Base-by-base conservation (phyloP, 2,329 filamentous ascomycete genomes). In the Apiospora hydei region DNA sequence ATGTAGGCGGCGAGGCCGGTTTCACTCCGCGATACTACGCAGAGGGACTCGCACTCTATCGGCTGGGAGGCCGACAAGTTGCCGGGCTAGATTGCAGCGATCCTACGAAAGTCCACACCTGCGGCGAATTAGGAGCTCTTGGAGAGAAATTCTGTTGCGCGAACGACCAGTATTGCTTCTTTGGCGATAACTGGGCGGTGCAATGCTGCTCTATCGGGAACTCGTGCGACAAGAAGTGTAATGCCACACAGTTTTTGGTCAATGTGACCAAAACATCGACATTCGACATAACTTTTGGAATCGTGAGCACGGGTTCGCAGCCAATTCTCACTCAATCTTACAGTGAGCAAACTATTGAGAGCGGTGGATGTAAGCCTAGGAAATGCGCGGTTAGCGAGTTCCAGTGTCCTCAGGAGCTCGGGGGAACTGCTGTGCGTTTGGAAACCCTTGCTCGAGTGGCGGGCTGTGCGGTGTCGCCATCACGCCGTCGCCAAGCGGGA, bases 391-490 rank as follows among this genome's bases (percentile, higher is more conserved):
- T 76, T 10, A 75, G 78, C 11, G 75, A 78, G 67, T 89, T 85
- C 75, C 81, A 81, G 34, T 90, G 88, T 75, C 80, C 85, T 24
- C 46, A 72, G 11, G 76, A 71, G 1, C 81, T 86, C 41, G 86
- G 88, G 71, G 84, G 24, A 82, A 83, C 69, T 90, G 88, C 80
- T 90, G 88, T 75, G 70, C 76, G 11, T 87, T 83, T 74, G 85
- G 83, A 53, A 80, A 78, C 24, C 77, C 81, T 14, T 90, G 88
- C 77, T 80, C 77, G 21, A 76, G 79, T 2, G 77, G 75, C 53
- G 76, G 80, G 2, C 57, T 72, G 5, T 88, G 85, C 73, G 71
- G 81, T 43, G 78, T 81, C 30, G 77, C 77, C 1, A 57, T 72
- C 8, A 73, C 77, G 6, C 67, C 78, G 6, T 46, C 76, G 11